Evolutionary conservation across 202 grass and related monocot species (phyloP).

Genomic region (Dendrocalamus latiflorus): DNA sequence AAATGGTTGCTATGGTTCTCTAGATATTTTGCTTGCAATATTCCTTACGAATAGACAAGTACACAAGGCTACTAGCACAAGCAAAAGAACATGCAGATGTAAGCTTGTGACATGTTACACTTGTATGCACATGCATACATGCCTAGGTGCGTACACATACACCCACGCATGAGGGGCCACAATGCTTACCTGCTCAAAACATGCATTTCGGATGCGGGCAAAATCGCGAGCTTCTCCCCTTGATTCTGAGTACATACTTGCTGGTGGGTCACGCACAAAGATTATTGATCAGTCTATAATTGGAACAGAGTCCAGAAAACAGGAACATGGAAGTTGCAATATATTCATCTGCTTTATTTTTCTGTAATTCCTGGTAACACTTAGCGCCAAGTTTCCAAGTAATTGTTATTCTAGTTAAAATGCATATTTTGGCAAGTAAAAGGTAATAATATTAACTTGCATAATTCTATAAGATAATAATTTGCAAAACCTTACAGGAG

Average conservation of each 20-base stretch:
- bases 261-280: slow-evolving; percentile 40
- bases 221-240: slow-evolving; percentile 95
- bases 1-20: not conserved
- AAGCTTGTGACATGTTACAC: not conserved
- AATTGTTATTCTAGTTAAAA: not conserved
- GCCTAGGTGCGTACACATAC: not conserved
- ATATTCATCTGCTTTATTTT: not conserved
- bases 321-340: not conserved
- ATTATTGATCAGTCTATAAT: not conserved
- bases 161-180: not conserved
- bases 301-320: slow-evolving; percentile 13
- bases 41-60: not conserved
- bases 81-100: not conserved
- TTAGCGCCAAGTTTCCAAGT: not conserved
- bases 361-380: not conserved
- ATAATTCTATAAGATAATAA: not conserved
- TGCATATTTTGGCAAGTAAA: not conserved
- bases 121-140: not conserved
- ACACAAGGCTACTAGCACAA: not conserved
- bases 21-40: not conserved
- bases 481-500: not conserved
- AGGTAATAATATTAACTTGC: not conserved
- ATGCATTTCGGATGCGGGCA: slow-evolving; percentile 85
- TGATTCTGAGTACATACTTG: slow-evolving; percentile 76
- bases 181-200: slow-evolving; percentile 84